Evolutionary conservation across 2,329 filamentous ascomycete genomes (phyloP).

Genomic region (Monosporascus sp.): DNA sequence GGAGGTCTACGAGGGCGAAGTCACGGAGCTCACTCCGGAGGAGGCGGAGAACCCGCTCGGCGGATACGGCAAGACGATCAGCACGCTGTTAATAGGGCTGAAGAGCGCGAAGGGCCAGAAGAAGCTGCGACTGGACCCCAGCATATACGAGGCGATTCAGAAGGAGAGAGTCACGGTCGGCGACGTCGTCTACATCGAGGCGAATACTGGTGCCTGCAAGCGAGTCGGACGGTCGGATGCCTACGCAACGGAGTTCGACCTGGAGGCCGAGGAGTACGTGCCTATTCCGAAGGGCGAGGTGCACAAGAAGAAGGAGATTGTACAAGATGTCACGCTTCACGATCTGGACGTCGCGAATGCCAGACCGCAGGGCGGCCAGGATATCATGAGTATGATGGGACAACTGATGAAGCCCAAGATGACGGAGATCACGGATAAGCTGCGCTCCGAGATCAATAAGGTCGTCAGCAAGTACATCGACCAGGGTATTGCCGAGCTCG

Average conservation of each 20-base stretch:
- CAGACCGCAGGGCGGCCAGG: constrained; percentile 90
- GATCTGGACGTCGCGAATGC: constrained; percentile 96
- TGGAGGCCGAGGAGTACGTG: constrained; percentile 98
- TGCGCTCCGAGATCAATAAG: constrained; percentile 95
- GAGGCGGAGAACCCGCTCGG: constrained; percentile 97
- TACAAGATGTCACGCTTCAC: constrained; percentile 96
- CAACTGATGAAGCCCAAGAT: constrained; percentile 99
- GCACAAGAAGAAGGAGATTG: constrained; percentile 99
- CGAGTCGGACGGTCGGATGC: constrained; percentile 92
- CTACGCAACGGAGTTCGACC: constrained; percentile 96
- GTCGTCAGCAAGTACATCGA: constrained; percentile 99
- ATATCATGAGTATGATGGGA: constrained; percentile 99
- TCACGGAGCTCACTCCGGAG: constrained; percentile 94
- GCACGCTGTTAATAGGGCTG: constrained; percentile 86
- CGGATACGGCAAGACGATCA: constrained; percentile 95
- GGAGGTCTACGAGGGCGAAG: constrained; percentile 98
- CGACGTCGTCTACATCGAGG: constrained; percentile 98
- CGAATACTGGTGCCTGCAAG: constrained; percentile 97
- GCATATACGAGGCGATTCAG: constrained; percentile 98
- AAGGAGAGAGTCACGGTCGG: constrained; percentile 95
- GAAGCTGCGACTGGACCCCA: constrained; percentile 93
- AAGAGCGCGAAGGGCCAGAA: constrained; percentile 97
- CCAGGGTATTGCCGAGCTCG: constrained; percentile 92
- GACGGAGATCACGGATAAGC: constrained; percentile 98
- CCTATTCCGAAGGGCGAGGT: constrained; percentile 98